These are phyloP conservation scores for Suhomyces kilbournensis DNA, from an alignment of 805 yeast species.

Conservation along the genomic window DNA sequence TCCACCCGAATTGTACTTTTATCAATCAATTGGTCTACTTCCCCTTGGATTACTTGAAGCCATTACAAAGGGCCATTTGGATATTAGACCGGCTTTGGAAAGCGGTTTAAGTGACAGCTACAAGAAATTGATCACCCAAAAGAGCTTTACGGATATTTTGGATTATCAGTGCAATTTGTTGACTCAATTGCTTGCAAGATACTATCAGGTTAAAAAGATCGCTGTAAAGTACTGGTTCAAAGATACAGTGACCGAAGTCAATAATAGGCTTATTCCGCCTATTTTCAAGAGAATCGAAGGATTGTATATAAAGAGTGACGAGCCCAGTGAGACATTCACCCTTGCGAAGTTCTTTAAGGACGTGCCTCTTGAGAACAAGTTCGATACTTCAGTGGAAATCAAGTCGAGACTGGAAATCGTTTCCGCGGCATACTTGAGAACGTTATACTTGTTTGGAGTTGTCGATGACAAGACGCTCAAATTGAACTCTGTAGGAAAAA, in stretches of 20 bases:
- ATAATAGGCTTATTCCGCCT: conserved; percentile 55
- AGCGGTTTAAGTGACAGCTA: conserved; percentile 58
- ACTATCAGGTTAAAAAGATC: conserved; percentile 73
- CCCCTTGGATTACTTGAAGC: conserved; percentile 64
- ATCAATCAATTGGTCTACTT: conserved; percentile 73
- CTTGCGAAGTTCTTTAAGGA: conserved; percentile 22
- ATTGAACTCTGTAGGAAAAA: conserved; percentile 51
- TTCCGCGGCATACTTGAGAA: conserved; percentile 53
- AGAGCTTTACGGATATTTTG: conserved; percentile 47
- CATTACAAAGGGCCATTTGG: conserved; percentile 58
- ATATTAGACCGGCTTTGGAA: conserved; percentile 66
- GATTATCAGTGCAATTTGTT: conserved; percentile 64
- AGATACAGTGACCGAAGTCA: conserved; percentile 42
- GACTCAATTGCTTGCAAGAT: conserved; percentile 74
- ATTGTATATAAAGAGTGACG: conserved; percentile 15
- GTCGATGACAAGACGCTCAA: conserved; percentile 40
- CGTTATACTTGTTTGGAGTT: conserved; percentile 51
- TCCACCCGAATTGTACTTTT: conserved; percentile 82
- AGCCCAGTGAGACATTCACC: conserved; percentile 20
- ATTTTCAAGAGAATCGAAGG: conserved; percentile 37
- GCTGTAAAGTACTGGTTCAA: conserved; percentile 54
- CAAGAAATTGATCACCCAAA: conserved; percentile 48
- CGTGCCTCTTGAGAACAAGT: conserved; percentile 17
- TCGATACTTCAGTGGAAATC: conserved; percentile 26
- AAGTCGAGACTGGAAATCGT: conserved; percentile 51